Evolutionary conservation across 2,329 filamentous ascomycete species (phyloP).

Genomic region (Monosporascus sp.): DNA sequence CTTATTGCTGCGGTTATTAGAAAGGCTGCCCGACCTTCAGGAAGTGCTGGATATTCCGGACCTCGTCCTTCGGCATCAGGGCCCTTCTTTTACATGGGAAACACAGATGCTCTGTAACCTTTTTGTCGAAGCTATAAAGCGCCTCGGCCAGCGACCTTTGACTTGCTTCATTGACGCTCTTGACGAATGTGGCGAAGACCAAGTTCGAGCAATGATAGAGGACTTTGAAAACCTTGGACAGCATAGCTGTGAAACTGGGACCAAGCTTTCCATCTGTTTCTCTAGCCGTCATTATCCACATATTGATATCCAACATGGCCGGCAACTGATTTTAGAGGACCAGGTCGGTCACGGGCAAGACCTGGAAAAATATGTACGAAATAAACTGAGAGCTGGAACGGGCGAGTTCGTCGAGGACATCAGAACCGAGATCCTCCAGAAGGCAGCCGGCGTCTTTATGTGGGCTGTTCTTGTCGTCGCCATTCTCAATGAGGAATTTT

Average conservation of each 20-base stretch:
- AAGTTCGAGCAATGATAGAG: slow-evolving; percentile 9
- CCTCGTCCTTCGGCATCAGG: too few species aligned
- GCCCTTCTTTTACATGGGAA: too few species aligned
- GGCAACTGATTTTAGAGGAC: slow-evolving; percentile 19
- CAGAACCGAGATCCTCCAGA: slow-evolving; percentile 24
- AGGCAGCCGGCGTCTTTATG: slow-evolving; percentile 29
- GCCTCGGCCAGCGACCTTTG: too few species aligned
- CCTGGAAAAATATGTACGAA: slow-evolving; percentile 22
- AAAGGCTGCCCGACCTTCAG: slow-evolving; percentile 24
- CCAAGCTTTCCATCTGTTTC: slow-evolving; percentile 1
- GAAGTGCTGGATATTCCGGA: slow-evolving; percentile 18
- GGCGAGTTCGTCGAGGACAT: slow-evolving; percentile 11
- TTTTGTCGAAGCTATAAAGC: too few species aligned
- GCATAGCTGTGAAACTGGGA: neutral
- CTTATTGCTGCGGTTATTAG: slow-evolving; percentile 39
- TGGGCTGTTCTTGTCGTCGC: neutral
- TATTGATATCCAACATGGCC: slow-evolving; percentile 15
- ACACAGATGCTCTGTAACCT: too few species aligned
- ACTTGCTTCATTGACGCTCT: slow-evolving; percentile 9
- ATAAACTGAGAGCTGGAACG: slow-evolving; percentile 19
- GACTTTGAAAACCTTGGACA: slow-evolving; percentile 6
- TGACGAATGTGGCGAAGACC: slow-evolving; percentile 8
- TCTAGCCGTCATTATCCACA: too few species aligned
- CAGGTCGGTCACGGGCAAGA: slow-evolving; percentile 22
- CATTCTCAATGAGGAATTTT: neutral